phyloP scores from a whole-genome alignment of 2,329 filamentous ascomycete genomes.

The Colletotrichum viniferum region DNA sequence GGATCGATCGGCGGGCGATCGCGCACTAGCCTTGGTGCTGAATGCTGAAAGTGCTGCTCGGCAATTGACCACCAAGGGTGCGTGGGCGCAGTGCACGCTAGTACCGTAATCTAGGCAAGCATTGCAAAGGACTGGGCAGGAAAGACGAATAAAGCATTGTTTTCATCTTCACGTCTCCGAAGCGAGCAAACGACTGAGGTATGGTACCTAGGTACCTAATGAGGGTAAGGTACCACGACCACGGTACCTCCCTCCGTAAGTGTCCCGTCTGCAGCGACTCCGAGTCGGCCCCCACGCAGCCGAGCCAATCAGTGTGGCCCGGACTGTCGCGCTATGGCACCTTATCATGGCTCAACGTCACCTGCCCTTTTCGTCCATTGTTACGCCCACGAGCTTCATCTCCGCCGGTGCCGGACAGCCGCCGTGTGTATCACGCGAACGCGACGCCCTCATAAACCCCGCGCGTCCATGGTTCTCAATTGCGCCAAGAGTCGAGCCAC shows the following conservation, averaged over 20 bases:
- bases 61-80: background rate
- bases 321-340: background rate
- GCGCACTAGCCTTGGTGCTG: background rate
- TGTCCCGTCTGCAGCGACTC: background rate
- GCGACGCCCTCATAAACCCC: background rate
- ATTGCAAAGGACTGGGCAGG: background rate
- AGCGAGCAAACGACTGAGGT: too few species aligned
- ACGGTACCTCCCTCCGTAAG: too few species aligned
- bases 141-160: background rate
- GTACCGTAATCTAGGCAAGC: background rate
- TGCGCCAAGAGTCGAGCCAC: background rate
- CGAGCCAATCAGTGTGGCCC: background rate
- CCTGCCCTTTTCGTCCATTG: background rate
- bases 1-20: background rate
- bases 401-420: background rate
- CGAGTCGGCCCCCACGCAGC: background rate
- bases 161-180: background rate
- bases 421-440: background rate
- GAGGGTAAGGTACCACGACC: too few species aligned
- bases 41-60: background rate
- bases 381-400: background rate
- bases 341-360: background rate
- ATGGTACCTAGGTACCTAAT: too few species aligned
- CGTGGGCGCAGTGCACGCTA: background rate
- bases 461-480: background rate